These are phyloP conservation scores for Penicillium simplicissimum DNA, from an alignment of 495 filamentous ascomycete genomes.

Conservation along the genomic window DNA sequence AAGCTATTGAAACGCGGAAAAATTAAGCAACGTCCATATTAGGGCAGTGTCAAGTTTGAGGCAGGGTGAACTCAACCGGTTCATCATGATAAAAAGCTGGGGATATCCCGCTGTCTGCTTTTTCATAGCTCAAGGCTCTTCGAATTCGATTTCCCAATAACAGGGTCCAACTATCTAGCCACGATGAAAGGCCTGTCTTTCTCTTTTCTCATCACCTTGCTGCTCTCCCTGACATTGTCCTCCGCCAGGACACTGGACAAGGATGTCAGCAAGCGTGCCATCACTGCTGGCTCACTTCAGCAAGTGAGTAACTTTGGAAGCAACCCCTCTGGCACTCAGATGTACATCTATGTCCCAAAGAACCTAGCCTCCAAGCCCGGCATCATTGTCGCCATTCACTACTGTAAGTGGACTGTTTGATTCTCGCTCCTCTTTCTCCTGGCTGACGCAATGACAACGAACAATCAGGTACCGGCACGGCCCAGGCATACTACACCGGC, in stretches of 20 bases:
- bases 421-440: neutral
- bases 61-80: neutral
- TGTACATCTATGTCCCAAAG: conserved; percentile 1
- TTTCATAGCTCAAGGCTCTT: neutral
- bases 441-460: neutral
- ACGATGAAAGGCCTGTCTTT: neutral
- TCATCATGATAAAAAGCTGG: neutral
- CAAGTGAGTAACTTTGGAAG: neutral
- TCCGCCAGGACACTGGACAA: neutral
- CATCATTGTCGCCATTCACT: conserved; percentile 3
- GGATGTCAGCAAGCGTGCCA: conserved; percentile 2
- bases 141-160: neutral
- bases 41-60: neutral
- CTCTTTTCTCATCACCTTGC: neutral
- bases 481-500: conserved; percentile 4
- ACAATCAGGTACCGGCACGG: conserved; percentile 1
- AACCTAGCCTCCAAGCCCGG: neutral
- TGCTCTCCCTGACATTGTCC: neutral
- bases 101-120: neutral
- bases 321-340: neutral
- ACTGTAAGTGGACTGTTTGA: neutral
- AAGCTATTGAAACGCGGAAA: neutral
- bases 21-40: neutral
- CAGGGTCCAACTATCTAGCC: neutral
- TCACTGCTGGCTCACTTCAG: neutral